Evolutionary conservation across 2,329 filamentous ascomycete genomes (phyloP), one percentile per base, ranked within the genome.

Genomic region (Bipolaris victoriae): DNA sequence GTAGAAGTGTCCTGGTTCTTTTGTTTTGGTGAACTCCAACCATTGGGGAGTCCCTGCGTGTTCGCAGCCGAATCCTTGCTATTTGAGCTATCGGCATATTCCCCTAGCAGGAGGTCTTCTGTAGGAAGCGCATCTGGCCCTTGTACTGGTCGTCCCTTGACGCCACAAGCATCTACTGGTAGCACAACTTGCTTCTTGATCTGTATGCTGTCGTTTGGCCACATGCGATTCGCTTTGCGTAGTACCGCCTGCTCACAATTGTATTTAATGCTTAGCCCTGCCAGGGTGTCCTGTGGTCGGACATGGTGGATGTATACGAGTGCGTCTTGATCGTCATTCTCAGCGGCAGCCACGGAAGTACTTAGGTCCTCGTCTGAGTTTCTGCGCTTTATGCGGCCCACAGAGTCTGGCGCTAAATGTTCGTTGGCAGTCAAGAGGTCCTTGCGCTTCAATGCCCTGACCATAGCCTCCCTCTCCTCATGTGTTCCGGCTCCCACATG

Each of bases 221-320:
- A 99, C 70, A 99, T 87, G 10, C 95, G 87, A 74, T 99, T 99
- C 37, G 92, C 88, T 73, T 91, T 95, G 57, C 91, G 85, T 64
- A 99, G 88, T 1, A 90, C 84, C 46, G 93, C 89, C 54, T 92
- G 88, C 61, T 90, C 86, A 74, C 94, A 98, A 67, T 91, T 89
- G 77, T 96, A 99, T 67, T 89, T 90, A 63, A 99, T 88, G 50
- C 95, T 90, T 49, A 99, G 88, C 2, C 95, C 94, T 1, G 93
- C 92, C 66, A 98, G 88, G 1, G 92, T 98, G 77, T 99, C 95
- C 43, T 85, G 85, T 13, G 88, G 85, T 66, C 88, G 85, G 16
- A 98, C 91, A 68, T 90, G 88, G 77, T 99, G 95, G 49, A 98
- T 82, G 75, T 98, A 99, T 16, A 94, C 93, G 61, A 98, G 79